Evolutionary conservation across 1,284 basidiomycete species (phyloP), one percentile per base, ranked within the genome.

Genomic region (Ganoderma resinaceum): DNA sequence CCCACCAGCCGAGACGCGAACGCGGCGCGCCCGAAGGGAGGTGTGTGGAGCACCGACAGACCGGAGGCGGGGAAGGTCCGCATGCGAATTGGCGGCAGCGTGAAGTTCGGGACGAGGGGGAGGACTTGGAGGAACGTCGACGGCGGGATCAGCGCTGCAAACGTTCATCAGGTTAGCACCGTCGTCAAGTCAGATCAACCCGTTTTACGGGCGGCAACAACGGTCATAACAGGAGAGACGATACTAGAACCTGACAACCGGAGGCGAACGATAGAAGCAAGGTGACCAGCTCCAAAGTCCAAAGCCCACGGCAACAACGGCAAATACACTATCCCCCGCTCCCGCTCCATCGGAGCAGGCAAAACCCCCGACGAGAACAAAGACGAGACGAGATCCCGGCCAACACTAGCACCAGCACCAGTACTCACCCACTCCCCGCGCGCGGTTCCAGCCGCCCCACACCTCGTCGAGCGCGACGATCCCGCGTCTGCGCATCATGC

Each of bases 371-470:
- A n/a, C n/a, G n/a, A n/a, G n/a, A n/a, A n/a, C n/a, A n/a, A n/a
- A n/a, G n/a, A n/a, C n/a, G n/a, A n/a, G n/a, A n/a, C n/a, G n/a
- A 23, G 7, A n/a, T 8, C 43, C 6, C 23, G 43, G 33, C 35
- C 9, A 8, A 18, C 26, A 12, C 11, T 35, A 14, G 20, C 46
- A 60, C 35, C 9, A 8, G n/a, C 26, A 12, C 11, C 37, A 14
- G 20, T 23, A 60, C 95, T 78, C 77, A 96, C 96, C 91, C 62
- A 98, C 92, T 62, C 97, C 97, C 68, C 97, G 84, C 1, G 95
- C 96, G 63, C 97, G 91, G 80, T 99, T 99, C 97, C 97, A 99
- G 1, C 94, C 88, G 55, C 96, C 96, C 97, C 97, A 99, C 0
- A 96, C 93, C 79, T 98, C 96, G 78, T 99, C 97, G 23, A 99